Evolutionary conservation across 129 eudicot species (phyloP).

Genomic region (carrot (Daucus carota)): DNA sequence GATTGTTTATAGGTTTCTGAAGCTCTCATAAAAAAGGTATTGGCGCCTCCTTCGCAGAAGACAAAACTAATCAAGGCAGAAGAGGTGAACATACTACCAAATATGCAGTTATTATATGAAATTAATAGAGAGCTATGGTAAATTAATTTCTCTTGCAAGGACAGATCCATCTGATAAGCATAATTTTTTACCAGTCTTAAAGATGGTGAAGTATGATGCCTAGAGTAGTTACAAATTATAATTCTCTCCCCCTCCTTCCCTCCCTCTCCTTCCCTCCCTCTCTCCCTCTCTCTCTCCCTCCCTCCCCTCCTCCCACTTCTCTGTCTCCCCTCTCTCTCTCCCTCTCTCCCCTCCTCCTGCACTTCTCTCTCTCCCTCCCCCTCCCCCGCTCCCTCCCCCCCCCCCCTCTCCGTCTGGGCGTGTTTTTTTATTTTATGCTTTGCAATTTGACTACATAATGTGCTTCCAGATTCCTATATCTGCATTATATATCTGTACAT

Average conservation of each 20-base stretch:
- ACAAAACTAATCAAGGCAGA: constrained; percentile 69
- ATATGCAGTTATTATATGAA: neutral
- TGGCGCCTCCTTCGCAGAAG: constrained; percentile 85
- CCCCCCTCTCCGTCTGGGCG: too few relatives aligned
- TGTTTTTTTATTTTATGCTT: too few relatives aligned
- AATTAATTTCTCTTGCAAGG: neutral
- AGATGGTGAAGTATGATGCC: neutral
- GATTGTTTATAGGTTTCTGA: constrained; percentile 60
- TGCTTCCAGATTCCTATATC: neutral
- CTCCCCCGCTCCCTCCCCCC: too few relatives aligned
- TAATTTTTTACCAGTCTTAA: too few relatives aligned
- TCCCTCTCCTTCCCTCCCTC: too few relatives aligned
- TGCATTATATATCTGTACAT: neutral
- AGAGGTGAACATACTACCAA: constrained; percentile 43
- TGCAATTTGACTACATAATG: neutral
- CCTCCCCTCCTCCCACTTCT: too few relatives aligned
- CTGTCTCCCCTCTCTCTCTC: too few relatives aligned
- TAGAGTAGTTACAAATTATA: too few relatives aligned
- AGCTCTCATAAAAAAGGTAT: constrained; percentile 72
- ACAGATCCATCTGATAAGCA: neutral
- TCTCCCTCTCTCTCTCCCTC: too few relatives aligned
- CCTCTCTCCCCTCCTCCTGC: too few relatives aligned
- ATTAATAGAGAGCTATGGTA: neutral
- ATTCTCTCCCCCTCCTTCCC: too few relatives aligned
- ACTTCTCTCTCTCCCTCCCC: too few relatives aligned